Base-by-base conservation (phyloP, 2,329 filamentous ascomycete genomes). In the Lachnellula subtilissima region DNA sequence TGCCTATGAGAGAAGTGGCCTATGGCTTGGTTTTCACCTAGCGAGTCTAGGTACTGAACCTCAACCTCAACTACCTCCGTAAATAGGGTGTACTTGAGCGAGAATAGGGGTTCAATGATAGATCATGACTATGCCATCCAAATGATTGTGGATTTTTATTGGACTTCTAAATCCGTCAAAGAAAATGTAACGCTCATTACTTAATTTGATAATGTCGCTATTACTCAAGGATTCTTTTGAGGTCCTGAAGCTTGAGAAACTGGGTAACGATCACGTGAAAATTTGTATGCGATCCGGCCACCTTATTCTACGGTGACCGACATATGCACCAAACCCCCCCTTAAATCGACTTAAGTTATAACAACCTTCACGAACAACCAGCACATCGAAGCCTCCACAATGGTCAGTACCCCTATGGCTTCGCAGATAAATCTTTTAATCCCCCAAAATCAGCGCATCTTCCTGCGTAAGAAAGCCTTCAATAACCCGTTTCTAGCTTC, bases 401-500 rank as follows among this genome's bases (percentile, higher is more conserved):
- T 61, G 58, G 58, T 61, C 47, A 37, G 58, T 55, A n/a, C 12
- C 4, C 32, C 22, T 39, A 35, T 39, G 25, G 43, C 32, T 40
- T 47, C 32, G 8, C 28, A 32, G 28, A 32, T 32, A 32, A 9
- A 9, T 8, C 2, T 8, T 9, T 32, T 32, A 9, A 9, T 8
- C 28, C 28, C 8, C 28, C 7, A 9, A 32, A 32, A 32, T 9
- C 7, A 32, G 42, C 50, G 50, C 42, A 48, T 39, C 39, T 15
- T 15, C 8, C 12, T 12, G 46, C 37, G 8, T 14, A 25, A 46
- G 46, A n/a, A 28, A 52, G 22, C 4, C n/a, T 19, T 43, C 48
- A n/a, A 48, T 55, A 48, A 55, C 23, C n/a, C 12, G 78, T 48
- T 37, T 22, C 25, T 50, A 88, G 85, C 73, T 88, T 64, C 85